A percentile compares a stretch with the other conserved stretches of the same genome.
Conservation (phyloP, 106 monocot genomes). For the Dendrobium catenatum region DNA sequence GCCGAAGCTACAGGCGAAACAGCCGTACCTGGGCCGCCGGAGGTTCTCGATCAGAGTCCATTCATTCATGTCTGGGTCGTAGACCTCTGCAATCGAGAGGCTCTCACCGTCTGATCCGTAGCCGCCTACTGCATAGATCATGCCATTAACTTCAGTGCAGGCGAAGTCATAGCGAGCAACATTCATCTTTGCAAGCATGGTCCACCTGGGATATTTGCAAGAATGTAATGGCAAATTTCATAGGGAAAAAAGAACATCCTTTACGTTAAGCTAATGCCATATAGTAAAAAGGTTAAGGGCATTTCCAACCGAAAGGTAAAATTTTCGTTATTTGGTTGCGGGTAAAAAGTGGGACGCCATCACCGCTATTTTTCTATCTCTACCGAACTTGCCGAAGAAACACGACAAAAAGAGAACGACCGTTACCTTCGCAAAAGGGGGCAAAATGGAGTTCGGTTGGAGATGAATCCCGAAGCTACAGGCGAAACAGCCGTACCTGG, state of each 20-base stretch:
- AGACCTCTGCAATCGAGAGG: slow-evolving; percentile 65
- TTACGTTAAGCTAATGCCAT: too few relatives aligned
- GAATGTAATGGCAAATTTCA: not conserved
- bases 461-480: too few relatives aligned
- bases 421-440: too few relatives aligned
- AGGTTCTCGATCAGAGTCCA: slow-evolving; percentile 65
- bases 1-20: slow-evolving; percentile 51
- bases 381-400: too few relatives aligned
- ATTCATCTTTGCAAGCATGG: slow-evolving; percentile 60
- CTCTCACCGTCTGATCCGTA: slow-evolving; percentile 55
- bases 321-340: too few relatives aligned
- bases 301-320: too few relatives aligned
- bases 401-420: too few relatives aligned
- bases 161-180: slow-evolving; percentile 73
- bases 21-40: slow-evolving; percentile 69
- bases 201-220: slow-evolving; percentile 51
- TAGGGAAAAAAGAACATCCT: not conserved
- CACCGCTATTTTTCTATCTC: too few relatives aligned
- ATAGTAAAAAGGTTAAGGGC: too few relatives aligned
- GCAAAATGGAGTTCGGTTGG: too few relatives aligned
- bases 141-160: slow-evolving; percentile 53
- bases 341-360: too few relatives aligned
- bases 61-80: slow-evolving; percentile 42
- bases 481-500: too few relatives aligned
- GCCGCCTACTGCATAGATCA: slow-evolving; percentile 67